Conservation (phyloP, 2,329 filamentous ascomycete species). For the Metarhizium brunneum region DNA sequence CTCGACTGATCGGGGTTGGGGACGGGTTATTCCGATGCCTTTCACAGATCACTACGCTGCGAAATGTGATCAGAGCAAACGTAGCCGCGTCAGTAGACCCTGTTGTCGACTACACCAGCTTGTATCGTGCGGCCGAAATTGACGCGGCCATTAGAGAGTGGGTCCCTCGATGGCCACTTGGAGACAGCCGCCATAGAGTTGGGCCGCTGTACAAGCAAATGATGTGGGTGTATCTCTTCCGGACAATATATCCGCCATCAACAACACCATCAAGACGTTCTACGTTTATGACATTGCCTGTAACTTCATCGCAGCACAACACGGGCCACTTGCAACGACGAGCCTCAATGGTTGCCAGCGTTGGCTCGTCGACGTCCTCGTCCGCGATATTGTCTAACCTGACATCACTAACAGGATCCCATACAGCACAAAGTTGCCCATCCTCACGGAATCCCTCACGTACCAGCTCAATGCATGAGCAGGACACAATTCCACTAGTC, state of each 20-base stretch:
- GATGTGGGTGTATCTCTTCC: conserved; percentile 56
- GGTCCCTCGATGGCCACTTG: conserved; percentile 53
- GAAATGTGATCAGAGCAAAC: conserved; percentile 63
- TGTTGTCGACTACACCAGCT: conserved; percentile 60
- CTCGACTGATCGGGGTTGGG: conserved; percentile 66
- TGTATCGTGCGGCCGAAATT: conserved; percentile 67
- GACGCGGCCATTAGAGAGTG: conserved; percentile 66
- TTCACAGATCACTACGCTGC: conserved; percentile 67
- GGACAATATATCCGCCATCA: conserved; percentile 49
- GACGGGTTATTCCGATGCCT: conserved; percentile 76
- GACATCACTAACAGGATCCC: conserved; percentile 1
- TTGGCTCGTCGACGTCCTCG: conserved; percentile 7
- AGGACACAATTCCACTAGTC: conserved; percentile 15
- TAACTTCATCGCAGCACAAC: conserved; percentile 10
- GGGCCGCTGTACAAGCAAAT: conserved; percentile 54
- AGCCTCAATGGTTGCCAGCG: conserved; percentile 25
- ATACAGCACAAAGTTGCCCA: conserved; percentile 19
- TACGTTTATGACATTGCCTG: conserved; percentile 19
- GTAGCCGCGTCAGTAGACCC: conserved; percentile 54
- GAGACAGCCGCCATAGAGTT: conserved; percentile 47
- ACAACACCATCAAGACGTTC: conserved; percentile 19
- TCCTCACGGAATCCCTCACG: conserved; percentile 26
- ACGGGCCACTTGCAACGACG: conserved; percentile 16
- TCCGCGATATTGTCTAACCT: not conserved
- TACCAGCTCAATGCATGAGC: conserved; percentile 31